Evolutionary conservation across 2,329 filamentous ascomycete genomes (phyloP), one percentile per base, ranked within the genome.

Genomic region (Epicoccum sorghinum): DNA sequence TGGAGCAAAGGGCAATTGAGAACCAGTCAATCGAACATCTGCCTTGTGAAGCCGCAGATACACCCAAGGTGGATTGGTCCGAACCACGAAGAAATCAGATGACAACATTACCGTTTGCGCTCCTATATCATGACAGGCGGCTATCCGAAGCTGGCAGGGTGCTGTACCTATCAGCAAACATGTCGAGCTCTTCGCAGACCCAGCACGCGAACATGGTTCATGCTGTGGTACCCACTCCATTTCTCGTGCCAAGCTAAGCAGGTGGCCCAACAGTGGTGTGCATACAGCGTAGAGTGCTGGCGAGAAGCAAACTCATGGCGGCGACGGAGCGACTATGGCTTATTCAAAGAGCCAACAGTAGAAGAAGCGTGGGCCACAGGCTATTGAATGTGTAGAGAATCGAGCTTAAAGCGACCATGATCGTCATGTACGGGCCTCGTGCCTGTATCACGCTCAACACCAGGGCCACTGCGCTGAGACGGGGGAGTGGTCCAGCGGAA

Each of bases 361-460:
- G 14, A 24, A 36, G 14, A 22, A 30, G 9, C 18, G 33, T 27
- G 10, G 30, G 24, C 10, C n/a, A 14, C 25, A 41, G 29, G 41
- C 46, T 38, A 41, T 35, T 13, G 41, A 42, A 44, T 42, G 23
- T 38, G 44, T 27, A 14, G 36, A 22, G 35, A 46, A 25, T 24
- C 18, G 37, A n/a, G 18, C 32, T 9, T 6, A 35, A 42, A 37
- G 42, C 22, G 37, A 32, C 46, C 5, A 38, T 25, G 18, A 39
- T 45, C 24, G 50, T 40, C 33, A 45, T 47, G 43, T 45, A 38
- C 13, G 29, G 52, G 45, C 47, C 48, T 60, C 51, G 55, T 62
- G 59, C 53, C 18, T 59, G 57, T 62, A 39, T 56, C 45, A 46
- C 49, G 50, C 43, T 47, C 47, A 44, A 48, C 44, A 38, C 43